A percentile compares a stretch with the other conserved stretches of the same genome.
phyloP scores from a whole-genome alignment of 208 protist genomes.

The Leishmania guyanensis region DNA sequence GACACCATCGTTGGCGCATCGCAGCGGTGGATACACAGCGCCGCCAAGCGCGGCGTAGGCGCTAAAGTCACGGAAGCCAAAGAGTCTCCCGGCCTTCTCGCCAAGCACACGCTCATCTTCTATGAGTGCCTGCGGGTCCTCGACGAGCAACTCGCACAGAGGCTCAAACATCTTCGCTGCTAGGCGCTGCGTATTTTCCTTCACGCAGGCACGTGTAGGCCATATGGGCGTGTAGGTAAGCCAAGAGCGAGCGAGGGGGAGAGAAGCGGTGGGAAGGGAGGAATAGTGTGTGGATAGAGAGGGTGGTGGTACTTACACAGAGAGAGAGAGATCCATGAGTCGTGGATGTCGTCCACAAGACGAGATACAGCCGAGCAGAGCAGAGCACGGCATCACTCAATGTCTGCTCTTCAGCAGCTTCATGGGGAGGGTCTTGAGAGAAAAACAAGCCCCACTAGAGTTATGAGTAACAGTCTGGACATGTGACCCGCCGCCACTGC shows the following conservation, averaged over 20 bases:
- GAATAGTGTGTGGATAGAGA: neutral
- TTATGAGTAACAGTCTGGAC: neutral
- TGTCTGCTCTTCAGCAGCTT: neutral
- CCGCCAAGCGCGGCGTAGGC: conserved; percentile 59
- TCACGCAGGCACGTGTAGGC: neutral
- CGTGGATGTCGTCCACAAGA: neutral
- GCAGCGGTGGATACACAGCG: conserved; percentile 47
- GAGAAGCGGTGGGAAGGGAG: neutral
- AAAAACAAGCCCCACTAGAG: neutral
- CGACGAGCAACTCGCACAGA: conserved; percentile 54
- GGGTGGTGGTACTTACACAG: neutral
- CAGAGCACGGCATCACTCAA: neutral
- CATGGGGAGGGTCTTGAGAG: neutral
- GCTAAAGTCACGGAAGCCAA: conserved; percentile 39
- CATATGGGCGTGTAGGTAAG: too few species aligned
- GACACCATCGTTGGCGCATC: conserved; percentile 52
- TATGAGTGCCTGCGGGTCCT: conserved; percentile 36
- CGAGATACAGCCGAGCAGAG: neutral
- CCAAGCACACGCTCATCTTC: conserved; percentile 56
- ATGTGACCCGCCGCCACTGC: neutral
- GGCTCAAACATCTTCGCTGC: conserved; percentile 64
- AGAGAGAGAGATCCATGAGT: neutral
- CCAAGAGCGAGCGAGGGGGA: neutral
- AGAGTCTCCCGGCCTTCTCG: conserved; percentile 64
- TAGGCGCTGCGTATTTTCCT: neutral